These are phyloP conservation scores for Hypoxylon sp. DNA, from an alignment of 2,329 filamentous ascomycete species.

Conservation along the genomic window DNA sequence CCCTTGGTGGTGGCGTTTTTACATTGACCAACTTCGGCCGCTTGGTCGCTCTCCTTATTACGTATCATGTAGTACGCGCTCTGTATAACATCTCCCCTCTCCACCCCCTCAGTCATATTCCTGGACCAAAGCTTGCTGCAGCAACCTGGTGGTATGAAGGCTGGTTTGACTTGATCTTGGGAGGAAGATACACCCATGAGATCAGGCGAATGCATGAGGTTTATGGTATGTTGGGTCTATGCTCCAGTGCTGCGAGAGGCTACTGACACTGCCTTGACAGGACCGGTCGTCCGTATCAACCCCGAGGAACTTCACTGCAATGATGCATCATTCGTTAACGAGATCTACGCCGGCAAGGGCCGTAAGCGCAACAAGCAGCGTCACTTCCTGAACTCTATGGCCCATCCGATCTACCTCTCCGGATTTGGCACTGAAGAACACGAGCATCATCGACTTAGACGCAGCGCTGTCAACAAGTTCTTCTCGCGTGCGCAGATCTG, in stretches of 20 bases:
- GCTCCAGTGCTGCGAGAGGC: no score
- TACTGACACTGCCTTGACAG: conserved; percentile 29
- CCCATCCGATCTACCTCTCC: conserved; percentile 28
- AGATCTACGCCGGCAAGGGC: conserved; percentile 47
- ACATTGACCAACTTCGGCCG: no score
- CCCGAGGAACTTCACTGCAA: conserved; percentile 52
- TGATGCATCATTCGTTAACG: conserved; percentile 49
- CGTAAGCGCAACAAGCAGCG: conserved; percentile 41
- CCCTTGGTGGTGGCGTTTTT: no score
- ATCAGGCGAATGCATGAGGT: conserved; percentile 50
- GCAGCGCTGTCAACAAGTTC: conserved; percentile 45
- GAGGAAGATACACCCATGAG: conserved; percentile 48
- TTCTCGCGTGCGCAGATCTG: conserved; percentile 48
- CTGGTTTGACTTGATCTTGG: conserved; percentile 49
- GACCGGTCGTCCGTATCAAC: conserved; percentile 51
- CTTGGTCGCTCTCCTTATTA: no score
- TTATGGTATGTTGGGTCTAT: conserved; percentile 47
- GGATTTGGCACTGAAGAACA: conserved; percentile 41
- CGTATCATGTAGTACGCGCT: no score
- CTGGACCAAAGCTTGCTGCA: conserved; percentile 50
- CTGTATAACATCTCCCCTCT: conserved; percentile 52
- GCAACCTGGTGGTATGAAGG: conserved; percentile 50
- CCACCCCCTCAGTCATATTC: conserved; percentile 50
- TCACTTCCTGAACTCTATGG: conserved; percentile 35
- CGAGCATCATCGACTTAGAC: conserved; percentile 47